phyloP scores from a whole-genome alignment of 2,329 filamentous ascomycete genomes.

The Proliferodiscus dingleyae region DNA sequence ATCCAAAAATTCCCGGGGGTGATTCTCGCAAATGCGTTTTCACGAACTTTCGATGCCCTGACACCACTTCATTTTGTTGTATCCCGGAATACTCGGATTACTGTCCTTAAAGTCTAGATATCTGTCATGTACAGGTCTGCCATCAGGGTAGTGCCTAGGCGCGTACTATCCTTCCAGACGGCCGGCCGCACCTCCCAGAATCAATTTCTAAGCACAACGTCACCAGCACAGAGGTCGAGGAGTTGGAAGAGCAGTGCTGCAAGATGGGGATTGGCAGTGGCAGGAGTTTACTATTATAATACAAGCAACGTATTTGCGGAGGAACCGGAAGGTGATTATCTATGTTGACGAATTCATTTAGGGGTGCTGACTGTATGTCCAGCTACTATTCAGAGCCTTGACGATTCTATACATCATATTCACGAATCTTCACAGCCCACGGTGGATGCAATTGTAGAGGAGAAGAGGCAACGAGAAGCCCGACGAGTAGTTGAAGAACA shows the following conservation, averaged over 20 bases:
- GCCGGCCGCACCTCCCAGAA: constrained; percentile 30
- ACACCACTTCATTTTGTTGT: constrained; percentile 24
- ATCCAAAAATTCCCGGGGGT: too few relatives aligned
- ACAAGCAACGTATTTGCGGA: constrained; percentile 85
- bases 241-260: constrained; percentile 74
- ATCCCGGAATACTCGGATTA: constrained; percentile 2
- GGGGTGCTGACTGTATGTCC: constrained; percentile 16
- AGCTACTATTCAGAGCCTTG: constrained; percentile 31
- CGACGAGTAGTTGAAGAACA: constrained; percentile 24
- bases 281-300: constrained; percentile 88
- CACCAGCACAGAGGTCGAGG: constrained; percentile 61
- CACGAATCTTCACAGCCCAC: constrained; percentile 54
- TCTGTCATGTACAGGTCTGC: constrained; percentile 26
- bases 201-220: constrained; percentile 50
- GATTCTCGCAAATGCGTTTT: too few relatives aligned
- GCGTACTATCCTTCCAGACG: constrained; percentile 16
- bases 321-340: constrained; percentile 63
- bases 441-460: constrained; percentile 61
- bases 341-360: not conserved
- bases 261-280: constrained; percentile 72
- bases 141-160: constrained; percentile 24
- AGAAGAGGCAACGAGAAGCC: constrained; percentile 45
- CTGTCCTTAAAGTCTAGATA: constrained; percentile 6
- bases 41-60: constrained; percentile 14
- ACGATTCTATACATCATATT: constrained; percentile 31